Percentiles rank a stretch among this genome's conserved stretches.
Conservation (phyloP, 140 eudicot species). For the Stevia rebaudiana region DNA sequence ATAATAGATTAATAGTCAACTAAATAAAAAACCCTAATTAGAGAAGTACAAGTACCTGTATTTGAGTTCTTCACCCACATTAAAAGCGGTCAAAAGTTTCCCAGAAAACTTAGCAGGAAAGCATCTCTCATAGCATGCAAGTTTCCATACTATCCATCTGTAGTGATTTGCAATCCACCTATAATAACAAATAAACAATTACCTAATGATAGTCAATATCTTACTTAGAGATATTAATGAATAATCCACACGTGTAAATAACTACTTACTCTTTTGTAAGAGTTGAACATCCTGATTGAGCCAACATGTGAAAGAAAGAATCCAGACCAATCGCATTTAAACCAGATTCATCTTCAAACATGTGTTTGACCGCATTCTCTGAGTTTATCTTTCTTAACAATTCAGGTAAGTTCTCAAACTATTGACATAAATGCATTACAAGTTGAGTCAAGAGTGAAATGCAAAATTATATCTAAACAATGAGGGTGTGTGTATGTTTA, state of each 20-base stretch:
- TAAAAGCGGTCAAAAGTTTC: slow-evolving; percentile 56
- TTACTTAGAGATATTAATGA: background rate
- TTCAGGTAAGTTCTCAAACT: slow-evolving; percentile 59
- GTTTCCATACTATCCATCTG: slow-evolving; percentile 98
- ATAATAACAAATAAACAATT: slow-evolving; percentile 1
- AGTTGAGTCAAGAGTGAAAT: slow-evolving; percentile 13
- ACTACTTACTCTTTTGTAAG: slow-evolving; percentile 57
- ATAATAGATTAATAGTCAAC: too few relatives aligned
- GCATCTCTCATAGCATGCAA: slow-evolving; percentile 88
- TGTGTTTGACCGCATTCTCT: slow-evolving; percentile 47
- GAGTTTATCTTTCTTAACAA: slow-evolving; percentile 55
- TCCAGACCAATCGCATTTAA: slow-evolving; percentile 45
- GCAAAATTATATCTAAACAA: slow-evolving; percentile 8
- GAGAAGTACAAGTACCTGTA: slow-evolving; percentile 47
- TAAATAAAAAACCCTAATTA: background rate
- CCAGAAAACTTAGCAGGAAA: slow-evolving; percentile 53
- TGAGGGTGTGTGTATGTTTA: slow-evolving; percentile 18
- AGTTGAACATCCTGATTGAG: slow-evolving; percentile 65
- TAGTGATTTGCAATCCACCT: slow-evolving; percentile 95
- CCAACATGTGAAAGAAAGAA: slow-evolving; percentile 53
- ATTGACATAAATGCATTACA: slow-evolving; percentile 15
- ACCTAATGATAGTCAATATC: slow-evolving; percentile 7
- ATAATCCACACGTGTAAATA: background rate
- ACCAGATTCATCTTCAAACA: slow-evolving; percentile 44
- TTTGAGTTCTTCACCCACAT: slow-evolving; percentile 78